These are phyloP conservation scores for Zygosaccharomyces bisporus DNA, from an alignment of 805 yeast species.

Conservation along the genomic window DNA sequence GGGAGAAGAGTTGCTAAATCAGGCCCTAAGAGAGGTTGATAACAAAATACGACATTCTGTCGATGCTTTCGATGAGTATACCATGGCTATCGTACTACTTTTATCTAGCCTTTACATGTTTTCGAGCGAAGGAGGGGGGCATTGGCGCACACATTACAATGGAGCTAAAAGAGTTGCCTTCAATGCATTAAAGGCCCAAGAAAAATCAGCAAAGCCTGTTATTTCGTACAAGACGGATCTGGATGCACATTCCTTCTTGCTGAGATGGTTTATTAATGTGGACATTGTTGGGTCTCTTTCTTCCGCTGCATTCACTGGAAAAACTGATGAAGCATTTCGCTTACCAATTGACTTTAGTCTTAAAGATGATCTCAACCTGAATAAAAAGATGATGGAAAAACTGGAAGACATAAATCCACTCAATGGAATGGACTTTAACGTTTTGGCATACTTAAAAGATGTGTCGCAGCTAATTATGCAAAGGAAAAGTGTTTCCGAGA, in stretches of 20 bases:
- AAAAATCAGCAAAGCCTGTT: constrained; percentile 10
- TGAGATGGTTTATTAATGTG: constrained; percentile 65
- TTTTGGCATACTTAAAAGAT: constrained; percentile 55
- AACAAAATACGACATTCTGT: constrained; percentile 8
- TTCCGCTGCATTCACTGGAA: constrained; percentile 38
- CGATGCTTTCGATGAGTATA: constrained; percentile 44
- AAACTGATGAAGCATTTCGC: constrained; percentile 5
- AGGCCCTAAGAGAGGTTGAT: constrained; percentile 11
- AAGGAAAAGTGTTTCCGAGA: constrained; percentile 1
- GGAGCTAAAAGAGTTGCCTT: constrained; percentile 64
- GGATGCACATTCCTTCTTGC: constrained; percentile 46
- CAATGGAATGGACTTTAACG: constrained; percentile 63
- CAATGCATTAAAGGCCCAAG: constrained; percentile 13
- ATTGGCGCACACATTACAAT: constrained; percentile 61
- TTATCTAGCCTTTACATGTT: constrained; percentile 54
- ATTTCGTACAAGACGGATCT: constrained; percentile 16
- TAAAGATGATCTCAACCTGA: constrained; percentile 2
- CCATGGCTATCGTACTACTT: constrained; percentile 58
- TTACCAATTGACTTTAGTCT: constrained; percentile 24
- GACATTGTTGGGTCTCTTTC: constrained; percentile 63
- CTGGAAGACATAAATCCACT: constrained; percentile 53
- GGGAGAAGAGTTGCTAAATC: constrained; percentile 10
- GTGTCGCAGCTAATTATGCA: constrained; percentile 40
- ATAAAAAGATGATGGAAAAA: constrained; percentile 18
- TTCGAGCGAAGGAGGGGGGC: constrained; percentile 40